Conservation (phyloP, 139 green algal genomes). For the Chlamydomonas sphaeroides region DNA sequence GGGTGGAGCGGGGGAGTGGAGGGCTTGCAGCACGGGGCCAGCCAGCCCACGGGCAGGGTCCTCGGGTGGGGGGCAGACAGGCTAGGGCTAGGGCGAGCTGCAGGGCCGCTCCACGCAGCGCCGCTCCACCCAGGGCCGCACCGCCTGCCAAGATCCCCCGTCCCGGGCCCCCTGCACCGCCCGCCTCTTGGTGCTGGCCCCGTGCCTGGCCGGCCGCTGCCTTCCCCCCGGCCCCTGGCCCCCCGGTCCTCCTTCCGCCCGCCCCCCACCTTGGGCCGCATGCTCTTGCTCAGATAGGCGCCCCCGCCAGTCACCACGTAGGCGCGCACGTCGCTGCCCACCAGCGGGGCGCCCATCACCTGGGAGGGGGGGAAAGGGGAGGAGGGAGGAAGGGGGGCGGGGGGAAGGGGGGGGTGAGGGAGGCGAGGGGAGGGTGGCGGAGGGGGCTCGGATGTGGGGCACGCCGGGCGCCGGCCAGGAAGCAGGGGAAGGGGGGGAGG, state of each 20-base stretch:
- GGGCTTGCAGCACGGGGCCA: neutral
- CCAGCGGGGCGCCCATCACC: slow-evolving; percentile 82
- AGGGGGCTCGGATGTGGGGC: neutral
- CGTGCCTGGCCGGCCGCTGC: too few relatives aligned
- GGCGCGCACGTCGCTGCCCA: slow-evolving; percentile 66
- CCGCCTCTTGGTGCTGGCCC: too few relatives aligned
- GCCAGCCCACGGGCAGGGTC: too few relatives aligned
- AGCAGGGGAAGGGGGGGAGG: too few relatives aligned
- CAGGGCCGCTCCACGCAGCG: too few relatives aligned
- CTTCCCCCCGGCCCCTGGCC: neutral
- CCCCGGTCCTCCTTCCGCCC: slow-evolving; percentile 3
- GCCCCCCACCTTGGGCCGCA: slow-evolving; percentile 2
- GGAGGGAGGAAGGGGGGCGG: neutral
- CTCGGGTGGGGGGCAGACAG: too few relatives aligned
- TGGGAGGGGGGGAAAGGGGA: slow-evolving; percentile 17
- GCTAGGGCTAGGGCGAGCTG: too few relatives aligned
- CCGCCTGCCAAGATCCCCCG: too few relatives aligned
- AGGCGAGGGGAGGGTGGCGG: neutral
- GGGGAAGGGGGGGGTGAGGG: neutral
- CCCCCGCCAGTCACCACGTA: slow-evolving; percentile 74
- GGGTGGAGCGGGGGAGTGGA: neutral
- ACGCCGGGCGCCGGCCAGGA: too few relatives aligned
- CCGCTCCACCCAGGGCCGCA: too few relatives aligned
- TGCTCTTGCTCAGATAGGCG: slow-evolving; percentile 48
- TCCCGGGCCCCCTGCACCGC: too few relatives aligned